A percentile compares a stretch with the other conserved stretches of the same genome.
Evolutionary conservation across 2,329 filamentous ascomycete species (phyloP).

Genomic region (Botrytis paeoniae): DNA sequence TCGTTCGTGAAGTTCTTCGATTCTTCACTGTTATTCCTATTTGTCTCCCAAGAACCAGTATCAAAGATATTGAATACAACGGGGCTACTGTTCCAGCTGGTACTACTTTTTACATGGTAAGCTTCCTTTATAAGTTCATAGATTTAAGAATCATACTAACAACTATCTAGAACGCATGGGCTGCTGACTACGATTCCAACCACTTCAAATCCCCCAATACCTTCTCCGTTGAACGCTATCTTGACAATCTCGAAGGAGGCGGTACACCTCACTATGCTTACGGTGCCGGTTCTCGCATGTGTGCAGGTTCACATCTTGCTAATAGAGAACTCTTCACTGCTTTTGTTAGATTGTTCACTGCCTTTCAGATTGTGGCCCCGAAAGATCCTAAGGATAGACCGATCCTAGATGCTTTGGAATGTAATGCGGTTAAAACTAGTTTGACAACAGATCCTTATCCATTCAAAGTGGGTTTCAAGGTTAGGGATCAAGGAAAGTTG

Average conservation of each 20-base stretch:
- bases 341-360: slow-evolving; percentile 56
- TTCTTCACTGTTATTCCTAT: slow-evolving; percentile 81
- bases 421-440: slow-evolving; percentile 54
- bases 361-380: slow-evolving; percentile 53
- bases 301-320: slow-evolving; percentile 59
- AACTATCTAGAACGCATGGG: slow-evolving; percentile 61
- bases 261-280: slow-evolving; percentile 62
- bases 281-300: slow-evolving; percentile 62
- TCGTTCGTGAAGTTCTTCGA: slow-evolving; percentile 75
- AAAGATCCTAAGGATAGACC: slow-evolving; percentile 48
- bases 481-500: slow-evolving; percentile 46
- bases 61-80: slow-evolving; percentile 69
- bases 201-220: slow-evolving; percentile 63
- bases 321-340: slow-evolving; percentile 62
- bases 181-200: slow-evolving; percentile 66
- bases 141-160: slow-evolving; percentile 7
- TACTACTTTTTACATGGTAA: slow-evolving; percentile 57
- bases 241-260: slow-evolving; percentile 48
- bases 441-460: slow-evolving; percentile 61
- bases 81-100: slow-evolving; percentile 67
- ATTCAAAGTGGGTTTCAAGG: slow-evolving; percentile 56
- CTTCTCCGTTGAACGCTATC: slow-evolving; percentile 70
- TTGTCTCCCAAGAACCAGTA: slow-evolving; percentile 68
- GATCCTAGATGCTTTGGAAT: slow-evolving; percentile 55
- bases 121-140: not conserved